Evolutionary conservation across 495 filamentous ascomycete species (phyloP).

Genomic region (Penicillium alfredii): DNA sequence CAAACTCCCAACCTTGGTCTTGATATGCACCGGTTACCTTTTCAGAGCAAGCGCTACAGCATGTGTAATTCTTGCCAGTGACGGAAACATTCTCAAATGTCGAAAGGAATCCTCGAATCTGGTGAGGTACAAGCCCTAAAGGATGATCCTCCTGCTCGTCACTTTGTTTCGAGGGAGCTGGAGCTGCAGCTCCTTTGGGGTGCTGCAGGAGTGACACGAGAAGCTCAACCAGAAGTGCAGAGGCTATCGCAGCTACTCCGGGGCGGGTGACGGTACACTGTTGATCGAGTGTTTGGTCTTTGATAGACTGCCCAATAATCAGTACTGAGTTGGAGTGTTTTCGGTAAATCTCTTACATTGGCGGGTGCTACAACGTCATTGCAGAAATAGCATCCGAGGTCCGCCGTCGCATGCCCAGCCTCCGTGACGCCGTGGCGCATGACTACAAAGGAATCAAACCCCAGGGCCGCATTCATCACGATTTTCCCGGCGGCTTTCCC

Average conservation of each 20-base stretch:
- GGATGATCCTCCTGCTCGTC: constrained; percentile 65
- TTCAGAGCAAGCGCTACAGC: constrained; percentile 86
- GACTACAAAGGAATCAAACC: constrained; percentile 93
- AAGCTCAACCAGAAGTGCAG: constrained; percentile 85
- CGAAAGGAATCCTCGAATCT: constrained; percentile 86
- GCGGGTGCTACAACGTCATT: constrained; percentile 94
- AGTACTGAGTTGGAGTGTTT: constrained; percentile 22
- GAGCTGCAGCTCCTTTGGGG: constrained; percentile 52
- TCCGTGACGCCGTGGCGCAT: constrained; percentile 79
- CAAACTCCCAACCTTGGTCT: constrained; percentile 76
- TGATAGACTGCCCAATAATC: constrained; percentile 65
- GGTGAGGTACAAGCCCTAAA: constrained; percentile 84
- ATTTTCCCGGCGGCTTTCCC: constrained; percentile 89
- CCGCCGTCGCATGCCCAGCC: constrained; percentile 32
- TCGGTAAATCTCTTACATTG: constrained; percentile 59
- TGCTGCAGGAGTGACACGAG: constrained; percentile 86
- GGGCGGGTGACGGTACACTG: constrained; percentile 97
- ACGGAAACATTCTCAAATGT: constrained; percentile 80
- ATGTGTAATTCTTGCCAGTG: constrained; percentile 75
- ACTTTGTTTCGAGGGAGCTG: constrained; percentile 49
- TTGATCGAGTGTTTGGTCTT: constrained; percentile 90
- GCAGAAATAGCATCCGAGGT: constrained; percentile 95
- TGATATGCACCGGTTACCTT: constrained; percentile 67
- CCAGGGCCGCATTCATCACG: constrained; percentile 91
- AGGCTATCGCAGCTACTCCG: constrained; percentile 85